Conservation (phyloP, 2,329 filamentous ascomycete genomes). For the Chaetothyriales sp. region DNA sequence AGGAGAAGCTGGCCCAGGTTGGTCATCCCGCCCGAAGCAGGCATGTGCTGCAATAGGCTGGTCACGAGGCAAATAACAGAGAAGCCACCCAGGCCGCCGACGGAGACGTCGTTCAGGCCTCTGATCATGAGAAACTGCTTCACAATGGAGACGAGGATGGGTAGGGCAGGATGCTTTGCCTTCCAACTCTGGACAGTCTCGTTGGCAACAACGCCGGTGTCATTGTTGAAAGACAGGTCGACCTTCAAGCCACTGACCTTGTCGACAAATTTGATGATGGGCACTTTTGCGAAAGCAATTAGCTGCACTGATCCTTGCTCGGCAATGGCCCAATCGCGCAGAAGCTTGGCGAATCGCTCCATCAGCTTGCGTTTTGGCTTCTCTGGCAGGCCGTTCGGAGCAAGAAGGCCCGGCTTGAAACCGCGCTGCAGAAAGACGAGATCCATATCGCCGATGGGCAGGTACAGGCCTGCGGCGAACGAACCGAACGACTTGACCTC, state of each 20-base stretch:
- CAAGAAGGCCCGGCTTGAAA: conserved; percentile 40
- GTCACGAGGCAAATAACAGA: conserved; percentile 88
- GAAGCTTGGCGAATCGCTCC: conserved; percentile 47
- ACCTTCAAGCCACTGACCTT: conserved; percentile 63
- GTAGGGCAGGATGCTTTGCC: conserved; percentile 66
- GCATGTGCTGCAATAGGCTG: conserved; percentile 71
- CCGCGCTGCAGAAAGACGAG: conserved; percentile 59
- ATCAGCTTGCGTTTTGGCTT: conserved; percentile 39
- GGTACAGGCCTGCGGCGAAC: conserved; percentile 69
- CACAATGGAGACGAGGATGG: conserved; percentile 68
- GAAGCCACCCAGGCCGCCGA: conserved; percentile 84
- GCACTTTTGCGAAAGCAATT: conserved; percentile 67
- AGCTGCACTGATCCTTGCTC: conserved; percentile 47
- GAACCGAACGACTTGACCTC: conserved; percentile 75
- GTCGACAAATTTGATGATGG: conserved; percentile 84
- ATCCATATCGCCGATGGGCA: conserved; percentile 83
- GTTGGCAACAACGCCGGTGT: conserved; percentile 66
- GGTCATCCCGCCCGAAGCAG: conserved; percentile 51
- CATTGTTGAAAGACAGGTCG: conserved; percentile 90
- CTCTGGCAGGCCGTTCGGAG: neutral
- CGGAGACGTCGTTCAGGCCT: conserved; percentile 79
- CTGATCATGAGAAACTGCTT: conserved; percentile 90
- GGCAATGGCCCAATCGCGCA: conserved; percentile 46
- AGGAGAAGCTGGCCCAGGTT: conserved; percentile 72
- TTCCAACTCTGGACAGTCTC: conserved; percentile 73